phyloP scores from a whole-genome alignment of 2,329 filamentous ascomycete species.

The Pseudocercospora eumusae region DNA sequence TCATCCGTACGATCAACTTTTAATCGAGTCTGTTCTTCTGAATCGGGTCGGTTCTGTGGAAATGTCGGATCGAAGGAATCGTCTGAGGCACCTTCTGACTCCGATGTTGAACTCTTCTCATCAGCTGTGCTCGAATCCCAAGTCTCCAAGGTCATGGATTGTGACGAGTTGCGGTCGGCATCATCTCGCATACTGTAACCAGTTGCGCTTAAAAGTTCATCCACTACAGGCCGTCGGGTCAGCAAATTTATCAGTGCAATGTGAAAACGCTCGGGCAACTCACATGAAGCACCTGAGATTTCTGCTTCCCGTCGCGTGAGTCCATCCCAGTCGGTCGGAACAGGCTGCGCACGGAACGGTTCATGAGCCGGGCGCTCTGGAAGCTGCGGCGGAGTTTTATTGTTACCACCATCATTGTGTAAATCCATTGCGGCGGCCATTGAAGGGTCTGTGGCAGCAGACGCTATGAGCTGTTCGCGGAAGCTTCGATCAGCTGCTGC shows the following conservation, averaged over 20 bases:
- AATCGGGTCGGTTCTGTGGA: slow-evolving; percentile 29
- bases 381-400: slow-evolving; percentile 14
- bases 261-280: neutral
- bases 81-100: neutral
- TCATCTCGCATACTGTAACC: slow-evolving; percentile 42
- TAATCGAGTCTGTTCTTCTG: slow-evolving; percentile 2
- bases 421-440: slow-evolving; percentile 29
- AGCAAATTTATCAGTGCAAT: neutral
- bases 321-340: slow-evolving; percentile 36
- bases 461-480: slow-evolving; percentile 39
- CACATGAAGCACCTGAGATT: slow-evolving; percentile 40
- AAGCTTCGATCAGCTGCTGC: slow-evolving; percentile 18
- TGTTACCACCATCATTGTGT: neutral
- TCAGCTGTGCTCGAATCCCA: slow-evolving; percentile 18
- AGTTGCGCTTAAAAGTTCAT: slow-evolving; percentile 47
- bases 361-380: slow-evolving; percentile 3
- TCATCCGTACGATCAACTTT: neutral
- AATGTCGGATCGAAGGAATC: slow-evolving; percentile 29
- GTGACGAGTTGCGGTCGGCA: slow-evolving; percentile 11
- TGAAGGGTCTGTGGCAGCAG: slow-evolving; percentile 32
- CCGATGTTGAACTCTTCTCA: slow-evolving; percentile 18
- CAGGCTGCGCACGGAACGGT: slow-evolving; percentile 24
- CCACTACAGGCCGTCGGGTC: slow-evolving; percentile 29
- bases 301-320: slow-evolving; percentile 37
- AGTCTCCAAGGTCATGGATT: slow-evolving; percentile 13